These are phyloP conservation scores for Ophiostoma ips DNA, from an alignment of 2,329 filamentous ascomycete genomes.

Conservation along the genomic window DNA sequence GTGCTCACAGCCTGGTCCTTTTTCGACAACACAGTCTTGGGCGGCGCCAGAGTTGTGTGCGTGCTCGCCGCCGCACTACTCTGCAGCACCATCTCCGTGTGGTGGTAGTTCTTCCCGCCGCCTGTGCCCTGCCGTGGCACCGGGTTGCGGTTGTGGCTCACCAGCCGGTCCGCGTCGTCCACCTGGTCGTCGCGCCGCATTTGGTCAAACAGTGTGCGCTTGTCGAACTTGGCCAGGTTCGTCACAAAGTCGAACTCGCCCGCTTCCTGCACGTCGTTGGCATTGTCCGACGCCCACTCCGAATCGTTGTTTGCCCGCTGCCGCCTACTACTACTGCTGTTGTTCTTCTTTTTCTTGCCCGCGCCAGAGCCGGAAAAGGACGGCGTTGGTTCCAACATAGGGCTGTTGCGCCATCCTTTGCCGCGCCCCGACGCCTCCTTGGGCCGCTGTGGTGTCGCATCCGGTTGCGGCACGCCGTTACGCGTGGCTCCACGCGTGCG, in stretches of 20 bases:
- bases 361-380: constrained; percentile 50
- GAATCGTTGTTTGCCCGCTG: constrained; percentile 38
- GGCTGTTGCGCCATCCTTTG: constrained; percentile 46
- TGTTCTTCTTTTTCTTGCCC: constrained; percentile 37
- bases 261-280: constrained; percentile 84
- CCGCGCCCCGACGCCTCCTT: constrained; percentile 21
- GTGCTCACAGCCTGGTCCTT: constrained; percentile 21
- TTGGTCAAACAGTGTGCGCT: constrained; percentile 79
- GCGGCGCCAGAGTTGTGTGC: constrained; percentile 4
- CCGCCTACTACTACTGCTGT: constrained; percentile 30
- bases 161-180: constrained; percentile 80
- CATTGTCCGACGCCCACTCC: constrained; percentile 92
- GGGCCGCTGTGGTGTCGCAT: constrained; percentile 12
- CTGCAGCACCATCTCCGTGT: constrained; percentile 82
- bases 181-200: constrained; percentile 79
- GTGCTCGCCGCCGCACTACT: constrained; percentile 28
- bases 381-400: constrained; percentile 44
- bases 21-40: constrained; percentile 19
- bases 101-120: constrained; percentile 80
- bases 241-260: constrained; percentile 89
- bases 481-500: constrained; percentile 18
- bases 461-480: constrained; percentile 12
- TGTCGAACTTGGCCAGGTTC: constrained; percentile 88
- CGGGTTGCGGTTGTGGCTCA: constrained; percentile 70
- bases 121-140: constrained; percentile 38